phyloP scores from a whole-genome alignment of 352 stramenopile genomes.

The Globisporangium cederbergense region DNA sequence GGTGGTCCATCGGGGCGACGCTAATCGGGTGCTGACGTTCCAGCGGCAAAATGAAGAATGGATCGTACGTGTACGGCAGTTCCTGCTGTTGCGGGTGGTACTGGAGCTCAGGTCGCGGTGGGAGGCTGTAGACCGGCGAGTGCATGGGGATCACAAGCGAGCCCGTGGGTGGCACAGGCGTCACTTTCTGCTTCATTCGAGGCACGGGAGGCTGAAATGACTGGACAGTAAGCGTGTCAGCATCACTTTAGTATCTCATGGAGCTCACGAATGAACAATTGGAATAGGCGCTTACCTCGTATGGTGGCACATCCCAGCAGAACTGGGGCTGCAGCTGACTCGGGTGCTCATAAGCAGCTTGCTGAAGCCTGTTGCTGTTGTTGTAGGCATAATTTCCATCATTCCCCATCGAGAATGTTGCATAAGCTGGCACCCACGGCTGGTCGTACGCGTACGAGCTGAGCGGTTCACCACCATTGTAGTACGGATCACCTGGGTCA shows the following conservation, averaged over 20 bases:
- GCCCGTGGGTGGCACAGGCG: conserved; percentile 5
- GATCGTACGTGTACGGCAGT: conserved; percentile 8
- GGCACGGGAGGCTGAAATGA: conserved; percentile 1
- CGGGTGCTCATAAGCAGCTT: not conserved
- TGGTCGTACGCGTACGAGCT: conserved; percentile 10
- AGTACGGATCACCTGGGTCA: conserved; percentile 6
- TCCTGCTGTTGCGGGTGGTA: not conserved
- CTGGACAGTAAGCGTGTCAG: not conserved
- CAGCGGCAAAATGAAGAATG: conserved; percentile 9
- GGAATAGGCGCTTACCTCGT: conserved; percentile 8
- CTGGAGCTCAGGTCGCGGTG: conserved; percentile 2
- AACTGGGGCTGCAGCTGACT: conserved; percentile 1
- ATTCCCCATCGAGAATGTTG: not conserved
- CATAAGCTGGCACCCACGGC: conserved; percentile 6
- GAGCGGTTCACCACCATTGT: not conserved
- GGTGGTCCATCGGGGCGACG: conserved; percentile 9
- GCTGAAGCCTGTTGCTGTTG: not conserved
- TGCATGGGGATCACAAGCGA: conserved; percentile 14
- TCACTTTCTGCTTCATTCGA: conserved; percentile 16
- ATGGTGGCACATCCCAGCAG: conserved; percentile 5
- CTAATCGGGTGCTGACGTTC: conserved; percentile 6
- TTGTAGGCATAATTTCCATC: not conserved
- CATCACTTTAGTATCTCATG: not conserved
- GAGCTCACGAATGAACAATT: not conserved
- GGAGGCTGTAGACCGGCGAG: conserved; percentile 11